Evolutionary conservation across 805 yeast species (phyloP).

Genomic region (Nakazawaea wyomingensis): DNA sequence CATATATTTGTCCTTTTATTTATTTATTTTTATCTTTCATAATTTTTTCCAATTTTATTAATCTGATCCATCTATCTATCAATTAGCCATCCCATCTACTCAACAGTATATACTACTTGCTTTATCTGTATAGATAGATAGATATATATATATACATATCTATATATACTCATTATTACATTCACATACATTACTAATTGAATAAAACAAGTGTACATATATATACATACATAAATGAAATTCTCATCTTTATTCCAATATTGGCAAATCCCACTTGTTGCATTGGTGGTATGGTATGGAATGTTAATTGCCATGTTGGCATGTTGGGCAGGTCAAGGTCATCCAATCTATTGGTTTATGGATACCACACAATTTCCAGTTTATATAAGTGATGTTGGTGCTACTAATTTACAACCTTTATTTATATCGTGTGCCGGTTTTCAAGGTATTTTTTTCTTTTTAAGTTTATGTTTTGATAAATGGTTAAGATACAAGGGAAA

Average conservation of each 20-base stretch:
- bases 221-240: not conserved
- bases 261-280: slow-evolving; percentile 52
- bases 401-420: slow-evolving; percentile 78
- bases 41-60: too few species aligned
- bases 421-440: slow-evolving; percentile 74
- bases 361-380: slow-evolving; percentile 44
- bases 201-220: not conserved
- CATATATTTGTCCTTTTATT: too few species aligned
- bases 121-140: too few species aligned
- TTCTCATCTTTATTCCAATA: slow-evolving; percentile 11
- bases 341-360: slow-evolving; percentile 60
- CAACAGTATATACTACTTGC: too few species aligned
- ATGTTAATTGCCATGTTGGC: slow-evolving; percentile 77
- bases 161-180: too few species aligned
- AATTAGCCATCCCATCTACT: too few species aligned
- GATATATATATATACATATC: too few species aligned
- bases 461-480: slow-evolving; percentile 59
- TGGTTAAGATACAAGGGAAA: slow-evolving; percentile 52
- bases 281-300: slow-evolving; percentile 80
- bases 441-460: slow-evolving; percentile 70
- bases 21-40: too few species aligned
- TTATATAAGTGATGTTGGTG: slow-evolving; percentile 83
- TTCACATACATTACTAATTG: too few species aligned
- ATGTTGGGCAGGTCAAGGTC: slow-evolving; percentile 79
- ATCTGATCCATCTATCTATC: too few species aligned